A percentile compares a stretch with the other conserved stretches of the same genome.
phyloP scores from a whole-genome alignment of 441 rosid species.

The Eruca vesicaria region DNA sequence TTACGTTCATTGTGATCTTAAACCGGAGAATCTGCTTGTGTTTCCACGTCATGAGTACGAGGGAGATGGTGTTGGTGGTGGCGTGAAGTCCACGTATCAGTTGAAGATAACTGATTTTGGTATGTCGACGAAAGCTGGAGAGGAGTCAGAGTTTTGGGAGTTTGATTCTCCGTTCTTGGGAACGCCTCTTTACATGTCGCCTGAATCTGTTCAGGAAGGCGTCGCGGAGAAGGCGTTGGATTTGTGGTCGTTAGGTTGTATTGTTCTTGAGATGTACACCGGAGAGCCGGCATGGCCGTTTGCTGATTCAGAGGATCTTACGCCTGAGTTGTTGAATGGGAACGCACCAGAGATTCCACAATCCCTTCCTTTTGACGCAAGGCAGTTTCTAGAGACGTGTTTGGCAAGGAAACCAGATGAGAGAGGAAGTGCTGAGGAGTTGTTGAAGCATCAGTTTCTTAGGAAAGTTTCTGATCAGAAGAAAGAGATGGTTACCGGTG shows the following conservation, averaged over 20 bases:
- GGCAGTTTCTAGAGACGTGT: too few relatives aligned
- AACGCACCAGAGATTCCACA: too few relatives aligned
- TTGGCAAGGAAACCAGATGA: too few relatives aligned
- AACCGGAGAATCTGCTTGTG: not conserved
- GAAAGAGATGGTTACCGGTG: not conserved
- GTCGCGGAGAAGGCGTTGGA: conserved; percentile 15
- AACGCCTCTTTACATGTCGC: too few relatives aligned
- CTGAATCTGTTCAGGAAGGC: too few relatives aligned
- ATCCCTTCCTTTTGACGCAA: too few relatives aligned
- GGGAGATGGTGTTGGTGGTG: not conserved
- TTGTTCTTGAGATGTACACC: not conserved
- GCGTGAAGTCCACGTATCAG: not conserved
- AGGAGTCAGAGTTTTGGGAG: not conserved
- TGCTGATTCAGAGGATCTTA: not conserved
- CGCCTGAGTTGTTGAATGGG: not conserved
- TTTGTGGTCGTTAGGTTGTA: conserved; percentile 28
- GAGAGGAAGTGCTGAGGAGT: too few relatives aligned
- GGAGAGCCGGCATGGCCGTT: not conserved
- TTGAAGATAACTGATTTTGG: conserved; percentile 30
- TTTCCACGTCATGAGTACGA: not conserved
- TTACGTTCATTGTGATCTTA: not conserved
- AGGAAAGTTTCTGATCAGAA: not conserved
- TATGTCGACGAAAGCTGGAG: not conserved
- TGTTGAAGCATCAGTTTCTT: not conserved
- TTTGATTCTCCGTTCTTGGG: too few relatives aligned